phyloP scores from a whole-genome alignment of 2,329 filamentous ascomycete species.

The Laburnicola sp. region DNA sequence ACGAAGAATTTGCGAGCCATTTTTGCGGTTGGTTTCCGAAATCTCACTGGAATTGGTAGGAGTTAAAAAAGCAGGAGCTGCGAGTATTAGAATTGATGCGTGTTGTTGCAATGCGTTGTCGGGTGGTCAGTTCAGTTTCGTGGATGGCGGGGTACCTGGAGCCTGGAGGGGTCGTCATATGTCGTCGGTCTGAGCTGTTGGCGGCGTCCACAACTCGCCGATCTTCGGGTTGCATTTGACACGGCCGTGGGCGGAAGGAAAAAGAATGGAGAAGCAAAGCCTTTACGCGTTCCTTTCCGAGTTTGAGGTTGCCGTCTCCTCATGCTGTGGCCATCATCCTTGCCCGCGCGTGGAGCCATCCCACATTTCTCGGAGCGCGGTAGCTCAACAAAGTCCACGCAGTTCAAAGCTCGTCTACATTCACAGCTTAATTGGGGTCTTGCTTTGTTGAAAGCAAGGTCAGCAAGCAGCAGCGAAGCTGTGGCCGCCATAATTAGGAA shows the following conservation, averaged over 20 bases:
- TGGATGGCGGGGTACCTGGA: constrained; percentile 8
- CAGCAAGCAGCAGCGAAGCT: no score
- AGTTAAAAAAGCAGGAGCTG: constrained; percentile 12
- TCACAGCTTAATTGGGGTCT: no score
- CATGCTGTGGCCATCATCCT: constrained; percentile 1
- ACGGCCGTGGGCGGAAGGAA: constrained; percentile 27
- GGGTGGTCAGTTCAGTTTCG: constrained; percentile 23
- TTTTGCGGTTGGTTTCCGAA: constrained; percentile 51
- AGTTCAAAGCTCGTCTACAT: no score
- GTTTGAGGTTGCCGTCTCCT: not conserved
- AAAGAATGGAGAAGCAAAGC: constrained; percentile 32
- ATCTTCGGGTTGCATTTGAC: constrained; percentile 32
- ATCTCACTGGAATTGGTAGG: constrained; percentile 2
- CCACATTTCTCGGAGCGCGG: not conserved
- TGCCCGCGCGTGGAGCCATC: not conserved
- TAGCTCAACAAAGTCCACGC: not conserved
- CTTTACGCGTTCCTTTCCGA: constrained; percentile 3
- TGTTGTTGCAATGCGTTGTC: constrained; percentile 36
- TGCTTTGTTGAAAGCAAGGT: no score
- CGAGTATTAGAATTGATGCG: constrained; percentile 9
- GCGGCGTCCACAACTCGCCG: constrained; percentile 31
- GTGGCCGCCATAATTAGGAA: no score
- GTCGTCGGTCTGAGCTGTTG: constrained; percentile 7
- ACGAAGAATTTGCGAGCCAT: constrained; percentile 98
- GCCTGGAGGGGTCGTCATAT: constrained; percentile 21